These are phyloP conservation scores for Fusarium sp. DNA, from an alignment of 2,329 filamentous ascomycete genomes.

Conservation along the genomic window DNA sequence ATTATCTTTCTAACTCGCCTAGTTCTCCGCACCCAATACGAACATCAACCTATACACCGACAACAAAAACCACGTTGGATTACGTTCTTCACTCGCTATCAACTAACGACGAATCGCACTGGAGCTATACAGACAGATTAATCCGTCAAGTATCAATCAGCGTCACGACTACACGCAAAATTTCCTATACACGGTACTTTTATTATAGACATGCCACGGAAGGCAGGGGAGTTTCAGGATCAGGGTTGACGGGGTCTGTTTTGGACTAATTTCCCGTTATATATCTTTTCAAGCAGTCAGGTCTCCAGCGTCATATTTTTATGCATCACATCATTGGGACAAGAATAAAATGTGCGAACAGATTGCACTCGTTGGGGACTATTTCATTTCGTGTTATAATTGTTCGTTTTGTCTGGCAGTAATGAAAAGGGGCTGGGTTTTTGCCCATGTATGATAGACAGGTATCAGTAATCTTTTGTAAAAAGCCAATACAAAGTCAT, in stretches of 20 bases:
- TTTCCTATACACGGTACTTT: slow-evolving; percentile 32
- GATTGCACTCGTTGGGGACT: slow-evolving; percentile 9
- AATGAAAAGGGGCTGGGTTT: slow-evolving; percentile 8
- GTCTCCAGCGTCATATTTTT: not conserved
- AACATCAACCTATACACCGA: not conserved
- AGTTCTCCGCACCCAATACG: slow-evolving; percentile 7
- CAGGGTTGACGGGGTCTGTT: slow-evolving; percentile 10
- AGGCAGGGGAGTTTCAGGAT: slow-evolving; percentile 29
- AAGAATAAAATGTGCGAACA: slow-evolving; percentile 1
- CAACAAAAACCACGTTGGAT: not conserved
- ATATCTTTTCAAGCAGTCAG: not conserved
- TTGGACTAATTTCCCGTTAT: slow-evolving; percentile 7
- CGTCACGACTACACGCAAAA: slow-evolving; percentile 43
- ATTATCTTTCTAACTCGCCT: slow-evolving; percentile 17
- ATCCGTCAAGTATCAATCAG: slow-evolving; percentile 33
- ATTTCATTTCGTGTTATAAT: slow-evolving; percentile 6
- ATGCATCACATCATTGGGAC: slow-evolving; percentile 1
- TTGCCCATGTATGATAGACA: slow-evolving; percentile 23
- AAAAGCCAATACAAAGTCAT: not conserved
- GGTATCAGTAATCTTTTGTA: not conserved
- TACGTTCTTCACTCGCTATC: slow-evolving; percentile 25
- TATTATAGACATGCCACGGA: slow-evolving; percentile 36
- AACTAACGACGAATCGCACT: slow-evolving; percentile 30
- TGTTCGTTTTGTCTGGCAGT: slow-evolving; percentile 5
- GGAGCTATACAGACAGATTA: slow-evolving; percentile 29